Base-by-base conservation (phyloP, 2,329 filamentous ascomycete genomes). In the Trichoderma afroharzianum region DNA sequence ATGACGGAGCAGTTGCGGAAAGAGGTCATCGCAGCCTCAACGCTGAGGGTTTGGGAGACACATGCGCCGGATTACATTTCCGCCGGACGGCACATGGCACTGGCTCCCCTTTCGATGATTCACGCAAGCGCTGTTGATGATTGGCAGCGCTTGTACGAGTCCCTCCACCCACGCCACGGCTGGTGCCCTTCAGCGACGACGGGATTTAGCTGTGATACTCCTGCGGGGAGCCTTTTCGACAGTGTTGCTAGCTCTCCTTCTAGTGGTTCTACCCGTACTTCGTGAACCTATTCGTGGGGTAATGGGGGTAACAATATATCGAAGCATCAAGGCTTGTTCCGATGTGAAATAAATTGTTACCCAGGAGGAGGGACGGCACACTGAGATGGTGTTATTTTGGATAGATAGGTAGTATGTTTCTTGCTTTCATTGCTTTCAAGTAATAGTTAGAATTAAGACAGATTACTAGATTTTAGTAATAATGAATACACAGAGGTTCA, bases 41-140 rank as follows among this genome's bases (percentile, higher is more conserved):
- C 71, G 14, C 74, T 72, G 0, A 77, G 82, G 39, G 74, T 83
- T 6, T 39, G 18, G 6, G 55, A 76, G 33, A 82, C 81, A 0
- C 78, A 82, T 71, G 70, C 72, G 28, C 30, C 61, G 3, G 32
- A 9, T 12, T 83, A 76, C 62, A 69, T 74, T n/a, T 74, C 74
- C 1, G 72, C 77, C n/a, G 78, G 79, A 15, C 63, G 53, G 24
- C 75, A 80, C 24, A 81, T 78, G 78, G 73, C 77, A 6, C 21
- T 76, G 24, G 78, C 77, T 15, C 81, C 78, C 12, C 6, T 30
- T 24, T 26, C 24, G 74, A 24, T 24, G 32, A 9, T 28, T 39
- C 15, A 39, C 3, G 6, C 36, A 39, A 39, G 15, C 15, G 36
- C 8, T 39, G 36, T 39, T 39, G 36, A 39, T 39, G 15, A 39